These are phyloP conservation scores for Lobosporangium transversale DNA, from an alignment of 192 early-diverging fungal genomes.

Conservation along the genomic window DNA sequence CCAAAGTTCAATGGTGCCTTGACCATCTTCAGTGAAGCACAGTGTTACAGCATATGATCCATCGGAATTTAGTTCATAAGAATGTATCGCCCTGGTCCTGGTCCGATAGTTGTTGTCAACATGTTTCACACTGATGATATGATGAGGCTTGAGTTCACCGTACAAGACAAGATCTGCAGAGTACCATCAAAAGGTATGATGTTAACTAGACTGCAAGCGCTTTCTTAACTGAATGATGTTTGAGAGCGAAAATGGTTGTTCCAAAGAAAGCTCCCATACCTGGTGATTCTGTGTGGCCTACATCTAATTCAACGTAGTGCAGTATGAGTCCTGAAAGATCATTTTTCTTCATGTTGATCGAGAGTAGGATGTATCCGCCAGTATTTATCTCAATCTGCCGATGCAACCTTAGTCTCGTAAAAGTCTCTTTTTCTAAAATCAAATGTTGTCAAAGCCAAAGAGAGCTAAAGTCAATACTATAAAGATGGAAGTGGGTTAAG, in stretches of 20 bases:
- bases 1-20: conserved; percentile 1
- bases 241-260: background rate
- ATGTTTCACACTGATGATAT: background rate
- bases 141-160: background rate
- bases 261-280: background rate
- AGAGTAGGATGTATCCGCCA: background rate
- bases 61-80: background rate
- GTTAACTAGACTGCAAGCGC: background rate
- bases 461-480: no score
- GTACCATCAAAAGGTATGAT: background rate
- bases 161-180: background rate
- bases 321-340: background rate
- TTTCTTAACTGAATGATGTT: background rate
- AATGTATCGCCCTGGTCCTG: background rate
- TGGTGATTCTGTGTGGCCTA: background rate
- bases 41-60: conserved; percentile 1
- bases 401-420: background rate
- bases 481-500: no score
- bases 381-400: background rate
- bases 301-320: conserved; percentile 2
- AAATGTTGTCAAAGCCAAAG: no score
- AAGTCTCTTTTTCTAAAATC: background rate
- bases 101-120: background rate
- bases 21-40: background rate
- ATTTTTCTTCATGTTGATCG: background rate